A percentile compares a stretch with the other conserved stretches of the same genome.
phyloP scores from a whole-genome alignment of 2,329 filamentous ascomycete species.

The Talaromyces amestolkiae region DNA sequence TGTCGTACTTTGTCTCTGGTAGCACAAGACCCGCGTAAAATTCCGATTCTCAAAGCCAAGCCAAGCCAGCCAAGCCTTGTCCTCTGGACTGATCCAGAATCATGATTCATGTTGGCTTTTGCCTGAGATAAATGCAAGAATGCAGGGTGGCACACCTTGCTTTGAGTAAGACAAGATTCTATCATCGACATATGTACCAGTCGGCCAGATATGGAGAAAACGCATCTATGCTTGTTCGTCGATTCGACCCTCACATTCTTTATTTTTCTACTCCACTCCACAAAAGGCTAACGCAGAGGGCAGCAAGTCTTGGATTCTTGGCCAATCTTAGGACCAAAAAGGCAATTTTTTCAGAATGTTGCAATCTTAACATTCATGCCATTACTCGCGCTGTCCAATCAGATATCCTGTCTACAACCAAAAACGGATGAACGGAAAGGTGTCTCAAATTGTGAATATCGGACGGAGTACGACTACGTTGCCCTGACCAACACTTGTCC shows the following conservation, averaged over 20 bases:
- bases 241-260: not conserved
- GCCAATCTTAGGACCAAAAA: not conserved
- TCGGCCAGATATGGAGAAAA: not conserved
- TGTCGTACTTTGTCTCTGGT: not conserved
- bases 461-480: not conserved
- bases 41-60: not conserved
- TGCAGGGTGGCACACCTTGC: constrained; percentile 4
- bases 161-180: not conserved
- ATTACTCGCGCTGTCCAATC: constrained; percentile 5
- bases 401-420: not conserved
- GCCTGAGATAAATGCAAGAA: not conserved
- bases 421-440: not conserved
- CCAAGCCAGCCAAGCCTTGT: constrained; percentile 4
- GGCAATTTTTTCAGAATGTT: not conserved
- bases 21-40: not conserved
- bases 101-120: not conserved
- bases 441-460: not conserved
- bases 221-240: not conserved
- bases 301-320: constrained; percentile 3
- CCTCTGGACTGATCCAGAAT: not conserved
- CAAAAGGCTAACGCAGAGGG: not conserved
- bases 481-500: not conserved
- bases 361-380: not conserved
- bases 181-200: not conserved
- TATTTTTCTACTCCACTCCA: not conserved